A percentile compares a stretch with the other conserved stretches of the same genome.
Evolutionary conservation across 1,139 yeast genomes (phyloP).

Genomic region (Geotrichum aggregatum): DNA sequence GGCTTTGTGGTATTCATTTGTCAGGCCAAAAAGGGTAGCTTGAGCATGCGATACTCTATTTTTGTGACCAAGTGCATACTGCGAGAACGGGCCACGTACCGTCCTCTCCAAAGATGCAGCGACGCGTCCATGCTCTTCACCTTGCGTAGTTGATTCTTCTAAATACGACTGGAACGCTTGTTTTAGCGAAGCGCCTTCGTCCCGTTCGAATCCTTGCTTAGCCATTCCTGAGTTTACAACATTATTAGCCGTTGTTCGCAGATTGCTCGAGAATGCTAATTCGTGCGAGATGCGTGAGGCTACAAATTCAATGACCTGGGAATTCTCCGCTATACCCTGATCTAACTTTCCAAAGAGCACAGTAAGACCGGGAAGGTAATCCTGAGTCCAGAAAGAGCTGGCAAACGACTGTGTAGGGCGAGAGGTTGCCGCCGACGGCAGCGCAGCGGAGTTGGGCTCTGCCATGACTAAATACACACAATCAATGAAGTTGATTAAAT

Average conservation of each 20-base stretch:
- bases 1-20: constrained; percentile 48
- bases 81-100: constrained; percentile 65
- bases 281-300: constrained; percentile 65
- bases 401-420: constrained; percentile 23
- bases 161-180: constrained; percentile 52
- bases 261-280: constrained; percentile 53
- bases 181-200: constrained; percentile 45
- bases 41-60: constrained; percentile 60
- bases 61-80: constrained; percentile 69
- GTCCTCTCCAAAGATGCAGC: constrained; percentile 56
- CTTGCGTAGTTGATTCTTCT: constrained; percentile 55
- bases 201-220: constrained; percentile 40
- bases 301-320: constrained; percentile 57
- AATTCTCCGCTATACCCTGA: constrained; percentile 68
- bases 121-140: constrained; percentile 57
- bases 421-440: not conserved
- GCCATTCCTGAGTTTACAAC: constrained; percentile 6
- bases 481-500: no score
- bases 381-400: constrained; percentile 65
- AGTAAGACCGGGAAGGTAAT: constrained; percentile 55
- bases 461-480: not conserved
- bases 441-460: not conserved
- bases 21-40: constrained; percentile 46
- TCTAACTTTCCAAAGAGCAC: constrained; percentile 58
- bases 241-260: constrained; percentile 27